Evolutionary conservation across 139 green algal species (phyloP), one percentile per base, ranked within the genome.

Genomic region (Chlorella ohadii): DNA sequence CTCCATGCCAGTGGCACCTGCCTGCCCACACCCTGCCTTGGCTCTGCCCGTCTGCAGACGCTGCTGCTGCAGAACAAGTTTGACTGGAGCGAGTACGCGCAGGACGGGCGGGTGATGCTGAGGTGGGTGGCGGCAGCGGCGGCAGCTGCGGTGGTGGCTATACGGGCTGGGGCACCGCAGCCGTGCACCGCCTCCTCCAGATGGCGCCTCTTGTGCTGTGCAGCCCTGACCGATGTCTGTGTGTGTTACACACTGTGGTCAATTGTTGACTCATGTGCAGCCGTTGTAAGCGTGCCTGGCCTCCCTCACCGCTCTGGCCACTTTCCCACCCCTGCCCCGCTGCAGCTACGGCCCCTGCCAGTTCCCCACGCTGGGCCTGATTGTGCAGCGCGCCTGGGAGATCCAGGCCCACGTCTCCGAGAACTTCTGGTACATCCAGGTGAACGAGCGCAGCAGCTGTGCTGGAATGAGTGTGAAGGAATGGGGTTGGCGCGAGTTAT

Each of bases 311-410:
- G 63, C 63, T 1, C 2, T 20, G 6, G 5, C 12, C 39, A 39
- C 39, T 47, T 39, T 31, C 17, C 34, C 34, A 11, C 34, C 67
- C 27, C 3, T 39, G 19, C 12, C 70, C 67, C 38, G 6, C 55
- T 68, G 75, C 75, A 82, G 92, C 89, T 98, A 99, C 90, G 96
- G 96, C 4, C 96, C 96, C 38, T 99, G 96, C 87, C 97, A 99
- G 91, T 99, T 99, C 87, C 97, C 97, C 31, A 99, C 97, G 1
- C 92, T 99, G 65, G 96, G 96, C 3, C 93, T 99, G 55, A 97
- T 99, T 57, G 97, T 99, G 73, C 93, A 99, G 91, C 90, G 97
- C 7, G 92, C 93, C 7, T 99, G 97, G 96, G 94, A 99, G 87
- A 96, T 99, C 36, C 89, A 98, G 85, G 92, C 92, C 12, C 96